Percentiles rank a stretch among this genome's conserved stretches.
Conservation (phyloP, 495 filamentous ascomycete species). For the Neurospora sp. region DNA sequence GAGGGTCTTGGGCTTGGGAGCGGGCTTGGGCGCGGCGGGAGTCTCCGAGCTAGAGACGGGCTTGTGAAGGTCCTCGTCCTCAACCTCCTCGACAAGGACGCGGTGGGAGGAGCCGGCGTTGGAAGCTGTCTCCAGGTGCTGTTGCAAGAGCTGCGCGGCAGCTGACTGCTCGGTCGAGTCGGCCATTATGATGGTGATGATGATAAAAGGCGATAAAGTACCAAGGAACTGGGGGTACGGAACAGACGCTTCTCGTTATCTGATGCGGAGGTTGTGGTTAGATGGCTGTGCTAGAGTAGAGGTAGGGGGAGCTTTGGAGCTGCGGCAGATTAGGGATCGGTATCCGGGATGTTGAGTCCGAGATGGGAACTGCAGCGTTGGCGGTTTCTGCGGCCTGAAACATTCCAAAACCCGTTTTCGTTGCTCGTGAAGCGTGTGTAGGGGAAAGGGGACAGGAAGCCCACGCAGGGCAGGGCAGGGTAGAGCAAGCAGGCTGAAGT, state of each 20-base stretch:
- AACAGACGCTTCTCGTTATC: neutral
- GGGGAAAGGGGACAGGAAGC: neutral
- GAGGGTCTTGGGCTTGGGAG: conserved; percentile 54
- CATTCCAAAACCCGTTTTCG: neutral
- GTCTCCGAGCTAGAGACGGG: conserved; percentile 22
- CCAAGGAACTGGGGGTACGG: neutral
- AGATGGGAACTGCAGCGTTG: neutral
- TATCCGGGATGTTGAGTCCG: neutral
- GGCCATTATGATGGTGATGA: conserved; percentile 11
- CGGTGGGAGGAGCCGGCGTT: conserved; percentile 50
- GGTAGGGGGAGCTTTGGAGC: neutral
- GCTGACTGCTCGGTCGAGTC: conserved; percentile 38
- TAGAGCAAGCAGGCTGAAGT: neutral
- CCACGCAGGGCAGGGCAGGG: neutral
- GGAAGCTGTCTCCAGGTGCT: conserved; percentile 39
- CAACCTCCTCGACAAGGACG: conserved; percentile 64
- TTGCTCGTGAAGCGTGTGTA: neutral
- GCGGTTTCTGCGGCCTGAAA: neutral
- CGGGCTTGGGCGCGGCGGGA: conserved; percentile 44
- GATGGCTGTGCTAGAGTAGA: neutral
- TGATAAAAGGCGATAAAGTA: neutral
- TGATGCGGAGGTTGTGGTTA: neutral
- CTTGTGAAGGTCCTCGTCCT: conserved; percentile 63
- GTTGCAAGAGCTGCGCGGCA: conserved; percentile 67
- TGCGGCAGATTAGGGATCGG: neutral